Evolutionary conservation across 495 filamentous ascomycete genomes (phyloP), one percentile per base, ranked within the genome.

Genomic region (Hapsidospora chrysogenum): DNA sequence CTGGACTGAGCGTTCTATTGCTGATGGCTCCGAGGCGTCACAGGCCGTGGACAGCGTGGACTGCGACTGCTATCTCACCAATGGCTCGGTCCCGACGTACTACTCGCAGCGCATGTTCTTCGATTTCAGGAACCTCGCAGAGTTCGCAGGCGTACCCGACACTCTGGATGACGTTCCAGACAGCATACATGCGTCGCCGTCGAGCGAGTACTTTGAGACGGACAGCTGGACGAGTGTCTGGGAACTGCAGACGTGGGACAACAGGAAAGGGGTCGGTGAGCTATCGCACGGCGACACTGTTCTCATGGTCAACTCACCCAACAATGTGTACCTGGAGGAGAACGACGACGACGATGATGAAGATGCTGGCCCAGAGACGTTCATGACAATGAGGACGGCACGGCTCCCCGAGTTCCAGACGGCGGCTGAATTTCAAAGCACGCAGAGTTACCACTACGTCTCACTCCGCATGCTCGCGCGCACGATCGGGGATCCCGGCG

Each of bases 41-140:
- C 31, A 18, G 2, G 23, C 14, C 31, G 31, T 18, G 3, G 41
- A 55, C 8, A 46, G 57, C 28, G 47, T 46, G 11, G 36, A 41
- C 43, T 71, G 66, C 43, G 47, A 52, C 41, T 71, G 66, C 40
- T 71, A 56, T 40, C 37, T 59, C 21, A 63, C 58, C 34, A 66
- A 68, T 36, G 63, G 54, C 15, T 54, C 52, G 22, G 53, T 55
- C 23, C 29, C 51, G 11, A 57, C 61, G 7, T 78, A 70, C 55
- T 81, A 78, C 49, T 61, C 60, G 15, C 57, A 70, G 44, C 72
- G 80, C 56, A 63, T 63, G 23, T 72, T 81, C 50, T 76, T 66
- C 56, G 78, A 84, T 56, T 84, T 75, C 48, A 70, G 77, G 26
- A 58, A 61, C 22, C 53, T 64, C 21, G 39, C 50, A 11, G 46